These are phyloP conservation scores for Alisma plantagoaquatica DNA, from an alignment of 106 monocot genomes.

Conservation along the genomic window DNA sequence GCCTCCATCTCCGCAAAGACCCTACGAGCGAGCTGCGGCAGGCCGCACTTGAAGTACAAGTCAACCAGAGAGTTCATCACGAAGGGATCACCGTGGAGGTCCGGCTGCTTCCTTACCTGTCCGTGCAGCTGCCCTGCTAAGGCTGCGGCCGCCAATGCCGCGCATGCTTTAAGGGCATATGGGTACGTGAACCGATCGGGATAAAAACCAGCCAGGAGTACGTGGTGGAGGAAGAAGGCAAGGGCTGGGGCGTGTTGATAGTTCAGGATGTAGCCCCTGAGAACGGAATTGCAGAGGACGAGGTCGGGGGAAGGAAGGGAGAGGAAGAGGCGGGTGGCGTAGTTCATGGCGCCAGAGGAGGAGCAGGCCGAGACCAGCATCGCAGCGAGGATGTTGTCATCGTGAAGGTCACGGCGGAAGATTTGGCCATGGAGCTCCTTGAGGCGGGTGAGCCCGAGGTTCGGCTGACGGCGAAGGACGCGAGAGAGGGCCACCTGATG, in stretches of 20 bases:
- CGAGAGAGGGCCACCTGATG: constrained; percentile 13
- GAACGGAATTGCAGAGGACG: constrained; percentile 28
- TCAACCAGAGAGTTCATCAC: constrained; percentile 37
- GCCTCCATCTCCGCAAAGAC: constrained; percentile 22
- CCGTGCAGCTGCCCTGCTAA: constrained; percentile 34
- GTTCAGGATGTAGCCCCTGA: constrained; percentile 14
- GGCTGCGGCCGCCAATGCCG: constrained; percentile 1
- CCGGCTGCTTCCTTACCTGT: constrained; percentile 19
- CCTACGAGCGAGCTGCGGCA: constrained; percentile 1
- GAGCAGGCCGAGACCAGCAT: constrained; percentile 23
- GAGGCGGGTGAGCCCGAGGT: constrained; percentile 22
- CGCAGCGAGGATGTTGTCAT: constrained; percentile 25
- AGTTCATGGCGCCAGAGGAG: constrained; percentile 15
- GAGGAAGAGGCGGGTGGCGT: constrained; percentile 27
- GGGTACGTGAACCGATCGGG: constrained; percentile 51
- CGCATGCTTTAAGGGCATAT: constrained; percentile 34
- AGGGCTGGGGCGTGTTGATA: constrained; percentile 4
- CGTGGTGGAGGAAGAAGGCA: constrained; percentile 13
- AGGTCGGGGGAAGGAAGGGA: constrained; percentile 26
- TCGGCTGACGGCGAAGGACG: constrained; percentile 6
- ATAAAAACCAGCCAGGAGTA: constrained; percentile 8
- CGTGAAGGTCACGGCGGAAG: constrained; percentile 30
- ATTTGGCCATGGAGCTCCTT: constrained; percentile 32
- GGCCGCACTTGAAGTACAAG: constrained; percentile 33
- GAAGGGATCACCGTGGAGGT: constrained; percentile 10